Base-by-base conservation (phyloP, 225 moss, liverwort and hornwort species). In the Sphagnum contortum region DNA sequence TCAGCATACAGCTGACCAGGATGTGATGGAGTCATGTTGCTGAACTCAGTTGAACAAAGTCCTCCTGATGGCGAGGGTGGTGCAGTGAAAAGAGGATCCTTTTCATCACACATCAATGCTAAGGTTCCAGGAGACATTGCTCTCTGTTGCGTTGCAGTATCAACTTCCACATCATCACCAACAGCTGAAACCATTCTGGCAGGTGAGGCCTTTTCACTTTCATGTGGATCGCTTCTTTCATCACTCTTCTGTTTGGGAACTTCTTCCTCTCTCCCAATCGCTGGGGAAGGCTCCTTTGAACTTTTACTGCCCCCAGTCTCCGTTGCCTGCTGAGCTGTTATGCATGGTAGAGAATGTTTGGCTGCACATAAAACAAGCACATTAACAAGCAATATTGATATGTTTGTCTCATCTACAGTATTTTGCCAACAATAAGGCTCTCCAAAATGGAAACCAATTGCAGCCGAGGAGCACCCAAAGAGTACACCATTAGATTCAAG, bases 31-130 rank as follows among this genome's bases (percentile, higher is more conserved):
- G 70, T 65, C 50, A 76, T 55, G 47, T n/a, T 62, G 68, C 74
- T 73, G 52, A 62, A 60, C 61, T 71, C 79, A 49, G 73, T 74
- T 48, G 67, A 56, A 51, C 73, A 74, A 45, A 68, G 53, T 45
- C 80, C 80, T 55, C 72, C 80, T 49, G 76, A 66, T 55, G 83
- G 80, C 56, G 83, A 83, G 66, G 80, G 74, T 10, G 81, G 80
- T 5, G 76, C 85, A 55, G 85, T 79, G 59, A 85, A 82, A 66
- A 85, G 67, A 14, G 85, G 75, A 54, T 85, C 81, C 64, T 85
- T 81, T 66, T 85, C 82, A 65, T 85, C 85, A 53, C 82, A 85
- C 85, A 85, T 85, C 71, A 85, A 79, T 60, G 85, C 82, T 57
- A 85, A 53, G 13, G 85, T 85, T 70, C 85, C 82, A 13, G 82